Conservation (phyloP, 2,329 filamentous ascomycete species). For the Leptographium lundbergii region DNA sequence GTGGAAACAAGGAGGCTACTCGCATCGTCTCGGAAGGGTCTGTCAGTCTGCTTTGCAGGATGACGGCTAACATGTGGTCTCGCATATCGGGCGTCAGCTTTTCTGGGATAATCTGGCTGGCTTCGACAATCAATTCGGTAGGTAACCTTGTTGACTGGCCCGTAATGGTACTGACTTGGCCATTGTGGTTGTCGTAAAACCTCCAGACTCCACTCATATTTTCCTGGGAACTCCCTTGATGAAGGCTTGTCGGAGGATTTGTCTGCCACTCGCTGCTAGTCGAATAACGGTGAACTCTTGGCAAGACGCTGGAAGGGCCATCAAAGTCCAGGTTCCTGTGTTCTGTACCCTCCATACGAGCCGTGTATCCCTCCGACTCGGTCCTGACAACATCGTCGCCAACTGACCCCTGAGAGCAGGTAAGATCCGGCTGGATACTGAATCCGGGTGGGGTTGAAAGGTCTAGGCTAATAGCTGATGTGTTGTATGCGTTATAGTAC, state of each 20-base stretch:
- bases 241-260: not conserved
- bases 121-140: slow-evolving; percentile 20
- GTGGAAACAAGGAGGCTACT: slow-evolving; percentile 50
- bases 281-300: not conserved
- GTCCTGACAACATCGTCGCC: not conserved
- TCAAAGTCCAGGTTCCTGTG: not conserved
- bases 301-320: not conserved
- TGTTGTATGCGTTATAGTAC: not conserved
- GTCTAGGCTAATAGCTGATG: not conserved
- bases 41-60: slow-evolving; percentile 42
- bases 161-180: not conserved
- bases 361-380: not conserved
- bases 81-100: slow-evolving; percentile 24
- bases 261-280: not conserved
- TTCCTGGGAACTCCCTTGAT: not conserved
- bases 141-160: not conserved
- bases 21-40: slow-evolving; percentile 33
- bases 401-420: not conserved
- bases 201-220: not conserved
- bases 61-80: slow-evolving; percentile 50
- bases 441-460: not conserved
- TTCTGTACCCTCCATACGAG: not conserved
- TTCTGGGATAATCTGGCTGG: not conserved
- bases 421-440: not conserved
- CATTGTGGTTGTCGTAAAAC: not conserved